Percentiles rank a stretch among this genome's conserved stretches.
phyloP scores from a whole-genome alignment of 2,329 filamentous ascomycete genomes.

The Pseudocercospora vitis region DNA sequence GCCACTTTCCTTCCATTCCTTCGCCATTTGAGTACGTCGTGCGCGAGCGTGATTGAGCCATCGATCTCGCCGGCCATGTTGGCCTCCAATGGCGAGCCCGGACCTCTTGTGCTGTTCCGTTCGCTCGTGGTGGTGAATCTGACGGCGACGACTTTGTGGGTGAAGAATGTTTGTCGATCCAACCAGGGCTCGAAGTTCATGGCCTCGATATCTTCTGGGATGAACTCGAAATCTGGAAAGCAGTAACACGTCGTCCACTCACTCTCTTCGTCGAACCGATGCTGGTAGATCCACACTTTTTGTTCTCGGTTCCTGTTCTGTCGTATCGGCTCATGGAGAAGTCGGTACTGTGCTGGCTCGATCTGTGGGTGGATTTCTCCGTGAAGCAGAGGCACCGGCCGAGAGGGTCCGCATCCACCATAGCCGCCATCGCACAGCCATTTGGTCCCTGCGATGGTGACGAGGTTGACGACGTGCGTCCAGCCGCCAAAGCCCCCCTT shows the following conservation, averaged over 20 bases:
- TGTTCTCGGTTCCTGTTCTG: slow-evolving; percentile 31
- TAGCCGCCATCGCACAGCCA: slow-evolving; percentile 47
- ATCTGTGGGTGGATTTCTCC: slow-evolving; percentile 21
- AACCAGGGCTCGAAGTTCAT: slow-evolving; percentile 60
- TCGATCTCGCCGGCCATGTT: slow-evolving; percentile 29
- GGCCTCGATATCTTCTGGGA: slow-evolving; percentile 58
- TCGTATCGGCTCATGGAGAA: slow-evolving; percentile 22
- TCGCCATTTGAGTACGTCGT: slow-evolving; percentile 34
- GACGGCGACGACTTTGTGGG: slow-evolving; percentile 54
- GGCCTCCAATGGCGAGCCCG: slow-evolving; percentile 18
- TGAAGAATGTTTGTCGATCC: slow-evolving; percentile 54
- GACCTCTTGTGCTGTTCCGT: slow-evolving; percentile 18
- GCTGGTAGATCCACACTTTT: slow-evolving; percentile 47
- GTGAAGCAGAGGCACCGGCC: slow-evolving; percentile 41
- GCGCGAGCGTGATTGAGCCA: slow-evolving; percentile 28
- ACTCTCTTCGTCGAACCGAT: slow-evolving; percentile 36
- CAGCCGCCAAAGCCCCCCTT: slow-evolving; percentile 31
- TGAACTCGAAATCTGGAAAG: slow-evolving; percentile 66
- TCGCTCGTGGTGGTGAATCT: slow-evolving; percentile 28
- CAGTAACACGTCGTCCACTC: slow-evolving; percentile 63
- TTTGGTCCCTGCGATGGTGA: slow-evolving; percentile 32
- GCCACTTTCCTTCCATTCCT: slow-evolving; percentile 38
- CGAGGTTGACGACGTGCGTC: slow-evolving; percentile 47
- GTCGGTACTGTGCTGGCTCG: slow-evolving; percentile 24
- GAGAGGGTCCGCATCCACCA: slow-evolving; percentile 37